Base-by-base conservation (phyloP, 208 protist genomes). In the Crithidia sp. region DNA sequence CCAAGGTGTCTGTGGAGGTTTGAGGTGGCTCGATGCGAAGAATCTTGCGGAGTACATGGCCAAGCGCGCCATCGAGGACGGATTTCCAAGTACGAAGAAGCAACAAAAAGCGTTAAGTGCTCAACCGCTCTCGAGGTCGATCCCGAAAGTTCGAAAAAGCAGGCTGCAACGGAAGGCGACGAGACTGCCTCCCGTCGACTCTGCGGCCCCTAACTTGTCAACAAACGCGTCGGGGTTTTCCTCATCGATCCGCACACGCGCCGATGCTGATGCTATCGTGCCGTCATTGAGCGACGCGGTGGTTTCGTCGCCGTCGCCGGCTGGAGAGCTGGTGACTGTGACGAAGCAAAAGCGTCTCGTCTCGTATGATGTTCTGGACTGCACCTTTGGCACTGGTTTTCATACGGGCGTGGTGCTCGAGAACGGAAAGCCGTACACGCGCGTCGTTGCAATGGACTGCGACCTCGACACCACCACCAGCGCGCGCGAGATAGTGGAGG, bases 361-460 rank as follows among this genome's bases (percentile, higher is more conserved):
- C 4, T 80, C 83, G 13, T 97, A 93, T 63, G 90, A 97, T 57
- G 90, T 97, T 1, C 76, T 97, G 17, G 92, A 97, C 67, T 97
- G 92, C 76, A 95, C 92, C 1, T 87, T 97, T 7, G 92, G 92
- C 47, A 79, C 84, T 13, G 92, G 92, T 5, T 92, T 90, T 66
- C 92, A 97, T 60, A 64, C 88, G n/a, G 88, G 90, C 2, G 90
- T 89, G 8, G 74, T 95, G 12, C 84, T 97, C 7, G 84, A 95
- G 45, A 93, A 95, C 60, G 92, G 92, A 5, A 57, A 61, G 14
- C 92, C 92, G 28, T 97, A 92, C 75, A 93, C 92, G 16, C 90
- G 92, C 41, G 92, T 97, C 41, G 84, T 95, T 6, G 92, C 90
- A 6, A 69, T 97, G 66, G 92, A 97, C 63, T 92, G 92, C 50